A percentile compares a stretch with the other conserved stretches of the same genome.
Evolutionary conservation across 2,329 filamentous ascomycete species (phyloP).

Genomic region (Hysterium pulicare): DNA sequence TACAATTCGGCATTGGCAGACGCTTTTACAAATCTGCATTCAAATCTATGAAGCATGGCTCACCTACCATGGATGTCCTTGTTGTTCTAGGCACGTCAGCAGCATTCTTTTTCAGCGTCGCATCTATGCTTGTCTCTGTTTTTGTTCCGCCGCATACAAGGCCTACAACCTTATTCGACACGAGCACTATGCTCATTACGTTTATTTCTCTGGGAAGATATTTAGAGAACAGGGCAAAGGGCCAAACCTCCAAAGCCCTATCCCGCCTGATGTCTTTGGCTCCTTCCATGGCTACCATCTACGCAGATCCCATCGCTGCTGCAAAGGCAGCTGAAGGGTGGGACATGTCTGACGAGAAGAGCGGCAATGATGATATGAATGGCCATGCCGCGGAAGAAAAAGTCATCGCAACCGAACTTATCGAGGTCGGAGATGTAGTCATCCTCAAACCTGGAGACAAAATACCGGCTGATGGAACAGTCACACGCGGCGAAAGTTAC

Average conservation of each 20-base stretch:
- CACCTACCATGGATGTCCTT: constrained; percentile 96
- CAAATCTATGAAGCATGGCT: constrained; percentile 84
- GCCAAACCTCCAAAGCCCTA: constrained; percentile 90
- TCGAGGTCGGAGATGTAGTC: constrained; percentile 91
- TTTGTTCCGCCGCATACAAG: constrained; percentile 70
- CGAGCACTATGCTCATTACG: constrained; percentile 96
- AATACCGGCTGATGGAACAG: constrained; percentile 85
- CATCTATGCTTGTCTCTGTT: constrained; percentile 81
- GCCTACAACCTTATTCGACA: constrained; percentile 91
- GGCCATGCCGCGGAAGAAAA: constrained; percentile 73
- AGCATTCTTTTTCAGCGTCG: constrained; percentile 92
- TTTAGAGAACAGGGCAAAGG: constrained; percentile 91
- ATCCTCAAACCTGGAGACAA: constrained; percentile 93
- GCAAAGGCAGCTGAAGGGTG: constrained; percentile 84
- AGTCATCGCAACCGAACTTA: constrained; percentile 86
- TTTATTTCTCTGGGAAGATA: constrained; percentile 90
- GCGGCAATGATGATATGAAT: constrained; percentile 40
- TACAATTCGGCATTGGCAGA: constrained; percentile 94
- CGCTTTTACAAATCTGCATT: constrained; percentile 93
- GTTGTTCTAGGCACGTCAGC: constrained; percentile 91
- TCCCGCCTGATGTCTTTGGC: constrained; percentile 93
- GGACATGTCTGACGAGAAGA: constrained; percentile 47
- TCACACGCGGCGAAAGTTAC: constrained; percentile 87
- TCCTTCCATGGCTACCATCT: constrained; percentile 95
- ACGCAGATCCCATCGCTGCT: constrained; percentile 87